Evolutionary conservation across 1,284 basidiomycete species (phyloP), one percentile per base, ranked within the genome.

Genomic region (Cutaneotrichosporon cyanovorans): DNA sequence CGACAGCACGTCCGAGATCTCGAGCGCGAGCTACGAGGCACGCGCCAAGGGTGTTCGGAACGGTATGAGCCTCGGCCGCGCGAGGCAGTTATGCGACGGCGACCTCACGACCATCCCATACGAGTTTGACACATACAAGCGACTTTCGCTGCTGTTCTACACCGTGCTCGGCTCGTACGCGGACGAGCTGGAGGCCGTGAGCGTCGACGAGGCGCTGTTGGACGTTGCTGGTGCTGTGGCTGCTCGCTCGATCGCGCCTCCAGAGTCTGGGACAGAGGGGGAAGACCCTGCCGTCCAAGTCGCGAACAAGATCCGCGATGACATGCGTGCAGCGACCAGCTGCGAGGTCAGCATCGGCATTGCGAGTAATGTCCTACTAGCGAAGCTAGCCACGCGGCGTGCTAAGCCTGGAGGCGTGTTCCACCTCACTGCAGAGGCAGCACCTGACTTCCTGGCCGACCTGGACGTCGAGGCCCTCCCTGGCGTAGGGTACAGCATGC

Each of bases 301-400:
- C 12, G 91, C 91, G 1, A 83, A 93, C 62, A 76, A 75, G 20
- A 84, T 98, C 42, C 79, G 92, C 16, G 74, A 77, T 12, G 80
- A 87, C 60, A 82, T 98, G 1, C 78, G 78, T 44, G 75, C 77
- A 34, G 78, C 77, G 9, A 97, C 91, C 0, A 80, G 80, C 0
- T 97, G 92, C 60, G 86, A 90, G 76, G 87, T 89, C 4, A 88
- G 85, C 65, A 87, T 98, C 36, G 93, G 95, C 5, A 86, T 97
- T 37, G 79, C 87, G 0, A 81, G 86, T 57, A 98, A 96, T 70
- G 84, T 96, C 55, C 81, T 95, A 42, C 80, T 97, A 3, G 88
- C 93, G 1, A 85, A 90, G 6, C 77, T 98, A 1, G 93, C 93
- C 0, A 95, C 91, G 0, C 81, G 87, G 5, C 78, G 77, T 10